A percentile compares a stretch with the other conserved stretches of the same genome.
Conservation (phyloP, 177 flowering plant genomes). For the Telopea speciosissima region DNA sequence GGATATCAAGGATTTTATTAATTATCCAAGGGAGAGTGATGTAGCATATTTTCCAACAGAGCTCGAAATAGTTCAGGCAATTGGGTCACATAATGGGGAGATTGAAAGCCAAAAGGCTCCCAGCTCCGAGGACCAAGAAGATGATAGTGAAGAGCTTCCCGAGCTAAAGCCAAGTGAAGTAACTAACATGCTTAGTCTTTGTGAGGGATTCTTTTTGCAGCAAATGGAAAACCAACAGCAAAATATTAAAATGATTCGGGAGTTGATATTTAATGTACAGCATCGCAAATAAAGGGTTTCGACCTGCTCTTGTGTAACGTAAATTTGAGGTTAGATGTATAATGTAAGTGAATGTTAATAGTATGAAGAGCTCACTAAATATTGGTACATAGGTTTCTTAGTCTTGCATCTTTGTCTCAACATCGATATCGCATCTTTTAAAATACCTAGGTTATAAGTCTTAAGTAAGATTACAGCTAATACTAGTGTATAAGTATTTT, state of each 20-base stretch:
- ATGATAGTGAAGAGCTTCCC: background rate
- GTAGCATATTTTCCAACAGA: slow-evolving; percentile 1
- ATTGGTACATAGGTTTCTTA: no score
- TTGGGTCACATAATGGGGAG: background rate
- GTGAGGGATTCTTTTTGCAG: slow-evolving; percentile 1
- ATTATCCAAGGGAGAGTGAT: background rate
- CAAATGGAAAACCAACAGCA: background rate
- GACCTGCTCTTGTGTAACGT: no score
- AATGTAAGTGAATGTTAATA: background rate
- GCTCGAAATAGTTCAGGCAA: background rate
- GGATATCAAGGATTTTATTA: background rate
- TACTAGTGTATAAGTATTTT: background rate
- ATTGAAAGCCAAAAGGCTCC: background rate
- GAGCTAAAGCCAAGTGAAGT: background rate
- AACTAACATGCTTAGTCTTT: background rate
- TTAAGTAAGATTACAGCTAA: no score
- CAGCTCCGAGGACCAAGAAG: background rate
- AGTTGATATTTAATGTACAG: background rate
- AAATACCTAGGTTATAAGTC: no score
- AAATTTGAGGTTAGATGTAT: background rate
- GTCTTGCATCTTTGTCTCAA: background rate
- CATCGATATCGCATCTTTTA: no score
- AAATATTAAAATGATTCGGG: background rate
- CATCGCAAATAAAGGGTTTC: background rate
- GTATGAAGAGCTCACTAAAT: no score